phyloP scores from a whole-genome alignment of 2,329 filamentous ascomycete genomes.

The Diaporthe eres region DNA sequence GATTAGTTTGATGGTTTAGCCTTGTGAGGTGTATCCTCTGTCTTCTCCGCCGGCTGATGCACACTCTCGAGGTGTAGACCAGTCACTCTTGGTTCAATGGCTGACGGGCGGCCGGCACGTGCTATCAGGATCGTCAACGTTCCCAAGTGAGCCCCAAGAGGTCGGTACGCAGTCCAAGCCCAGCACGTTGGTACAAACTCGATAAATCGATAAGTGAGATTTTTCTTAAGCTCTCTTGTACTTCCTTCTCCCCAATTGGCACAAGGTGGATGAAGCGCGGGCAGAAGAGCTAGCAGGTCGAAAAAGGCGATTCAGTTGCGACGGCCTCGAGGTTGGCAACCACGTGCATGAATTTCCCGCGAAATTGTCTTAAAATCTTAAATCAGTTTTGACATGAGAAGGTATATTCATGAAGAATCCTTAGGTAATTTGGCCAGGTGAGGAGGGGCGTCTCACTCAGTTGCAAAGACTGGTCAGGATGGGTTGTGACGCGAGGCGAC shows the following conservation, averaged over 20 bases:
- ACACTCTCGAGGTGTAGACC: background rate
- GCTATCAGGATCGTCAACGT: slow-evolving; percentile 8
- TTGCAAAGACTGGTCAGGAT: background rate
- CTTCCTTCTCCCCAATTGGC: background rate
- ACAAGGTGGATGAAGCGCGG: background rate
- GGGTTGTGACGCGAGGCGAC: background rate
- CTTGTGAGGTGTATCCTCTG: background rate
- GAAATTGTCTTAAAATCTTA: background rate
- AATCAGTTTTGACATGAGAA: background rate
- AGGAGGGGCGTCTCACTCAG: background rate
- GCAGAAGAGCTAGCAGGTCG: background rate
- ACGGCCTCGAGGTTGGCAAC: background rate
- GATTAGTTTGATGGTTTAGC: background rate
- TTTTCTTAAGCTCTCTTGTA: too few relatives aligned
- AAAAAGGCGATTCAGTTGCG: background rate
- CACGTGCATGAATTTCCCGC: background rate
- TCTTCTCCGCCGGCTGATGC: background rate
- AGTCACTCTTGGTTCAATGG: slow-evolving; percentile 20
- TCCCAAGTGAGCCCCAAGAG: background rate
- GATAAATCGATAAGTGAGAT: background rate
- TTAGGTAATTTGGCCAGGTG: background rate
- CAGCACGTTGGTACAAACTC: background rate
- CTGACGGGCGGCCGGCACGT: background rate
- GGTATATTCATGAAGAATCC: background rate
- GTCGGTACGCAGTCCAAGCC: background rate